These are phyloP conservation scores for Phyllosticta paracitricarpa DNA, from an alignment of 2,329 filamentous ascomycete genomes.

Conservation along the genomic window DNA sequence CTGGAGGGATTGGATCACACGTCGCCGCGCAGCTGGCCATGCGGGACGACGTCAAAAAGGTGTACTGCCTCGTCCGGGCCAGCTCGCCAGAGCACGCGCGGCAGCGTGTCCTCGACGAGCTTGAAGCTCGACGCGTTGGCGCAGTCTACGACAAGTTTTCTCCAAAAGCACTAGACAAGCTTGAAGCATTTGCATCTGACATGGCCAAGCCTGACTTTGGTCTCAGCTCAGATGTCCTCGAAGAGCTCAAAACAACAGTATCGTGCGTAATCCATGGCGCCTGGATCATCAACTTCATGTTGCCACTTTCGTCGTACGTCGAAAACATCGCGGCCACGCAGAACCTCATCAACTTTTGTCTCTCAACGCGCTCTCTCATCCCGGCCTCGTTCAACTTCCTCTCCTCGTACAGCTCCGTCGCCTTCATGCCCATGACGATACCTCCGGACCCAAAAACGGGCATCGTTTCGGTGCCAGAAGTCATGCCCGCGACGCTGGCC, in stretches of 20 bases:
- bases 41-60: constrained; percentile 20
- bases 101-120: constrained; percentile 27
- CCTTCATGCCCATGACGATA: background rate
- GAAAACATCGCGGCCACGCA: constrained; percentile 35
- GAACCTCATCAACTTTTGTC: constrained; percentile 34
- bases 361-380: constrained; percentile 21
- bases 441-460: background rate
- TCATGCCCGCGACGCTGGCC: constrained; percentile 23
- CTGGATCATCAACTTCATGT: constrained; percentile 50
- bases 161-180: constrained; percentile 14
- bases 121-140: constrained; percentile 25
- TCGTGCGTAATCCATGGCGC: constrained; percentile 42
- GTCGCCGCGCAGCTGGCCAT: constrained; percentile 33
- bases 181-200: constrained; percentile 27
- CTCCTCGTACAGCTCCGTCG: background rate
- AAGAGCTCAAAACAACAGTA: constrained; percentile 18
- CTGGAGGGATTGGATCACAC: constrained; percentile 55
- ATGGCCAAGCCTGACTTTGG: constrained; percentile 33
- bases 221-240: constrained; percentile 18
- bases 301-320: constrained; percentile 42
- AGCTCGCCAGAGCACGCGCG: constrained; percentile 23
- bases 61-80: constrained; percentile 46
- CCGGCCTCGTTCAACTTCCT: constrained; percentile 36
- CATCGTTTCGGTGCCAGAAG: constrained; percentile 24
- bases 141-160: constrained; percentile 14